Base-by-base conservation (phyloP, 1,284 basidiomycete species). In the Puccinia horiana region DNA sequence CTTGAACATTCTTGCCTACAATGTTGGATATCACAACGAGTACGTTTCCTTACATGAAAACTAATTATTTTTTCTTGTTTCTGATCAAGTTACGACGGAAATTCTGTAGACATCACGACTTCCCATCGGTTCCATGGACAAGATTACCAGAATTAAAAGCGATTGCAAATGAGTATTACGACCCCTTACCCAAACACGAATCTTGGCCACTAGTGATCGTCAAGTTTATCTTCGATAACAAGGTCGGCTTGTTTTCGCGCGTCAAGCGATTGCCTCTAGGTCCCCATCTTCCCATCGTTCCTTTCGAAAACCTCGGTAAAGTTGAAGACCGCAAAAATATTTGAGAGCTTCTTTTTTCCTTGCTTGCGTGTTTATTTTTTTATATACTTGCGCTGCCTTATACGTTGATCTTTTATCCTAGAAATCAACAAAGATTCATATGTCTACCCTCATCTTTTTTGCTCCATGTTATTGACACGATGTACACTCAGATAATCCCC, bases 11-110 rank as follows among this genome's bases (percentile, higher is more conserved):
- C 88, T 99, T 20, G 93, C 94, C n/a, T 99, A 98, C 88, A 99
- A 99, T 85, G 96, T 93, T 82, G 96, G 96, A 65, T 98, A 98
- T 87, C 96, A 98, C 87, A 98, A 98, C 88, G 96, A 99, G 78
- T 80, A 32, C 26, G 76, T 29, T 35, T 58, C 32, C 26, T 70
- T 52, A 35, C 26, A 2, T 26, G 29, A 49, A 63, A 35, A 4
- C 37, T 49, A 20, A 61, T 44, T 12, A 16, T 18, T 47, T 79
- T 76, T 75, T 44, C 49, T 5, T 72, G 76, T 76, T 49, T 37
- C n/a, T 35, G 35, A 69, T n/a, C n/a, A n/a, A n/a, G 78, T 74
- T 14, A 8, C 47, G 81, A 42, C 12, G 69, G 16, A 47, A 47
- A 47, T 16, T 98, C 87, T 98, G 98, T 88, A 96, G 98, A 87